phyloP scores from a whole-genome alignment of 1,284 basidiomycete species.

The Puccinia coronata region DNA sequence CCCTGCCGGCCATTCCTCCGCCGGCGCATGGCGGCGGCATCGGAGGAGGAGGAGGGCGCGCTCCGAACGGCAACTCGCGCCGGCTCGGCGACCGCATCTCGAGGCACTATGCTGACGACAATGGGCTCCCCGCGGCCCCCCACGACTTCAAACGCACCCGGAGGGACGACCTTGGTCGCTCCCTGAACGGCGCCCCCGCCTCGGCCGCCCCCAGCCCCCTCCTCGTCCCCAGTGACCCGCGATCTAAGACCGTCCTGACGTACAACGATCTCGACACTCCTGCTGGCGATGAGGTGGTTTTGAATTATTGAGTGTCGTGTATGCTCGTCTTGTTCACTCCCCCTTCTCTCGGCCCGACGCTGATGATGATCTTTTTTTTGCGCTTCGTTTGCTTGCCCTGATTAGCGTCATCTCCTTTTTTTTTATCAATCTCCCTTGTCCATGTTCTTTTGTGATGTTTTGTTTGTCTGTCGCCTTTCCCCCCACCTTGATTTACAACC shows the following conservation, averaged over 20 bases:
- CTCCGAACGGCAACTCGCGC: slow-evolving; percentile 18
- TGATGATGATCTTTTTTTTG: not conserved
- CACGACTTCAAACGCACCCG: slow-evolving; percentile 22
- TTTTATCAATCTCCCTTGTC: too few relatives aligned
- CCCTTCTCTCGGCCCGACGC: too few relatives aligned
- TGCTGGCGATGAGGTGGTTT: slow-evolving; percentile 48
- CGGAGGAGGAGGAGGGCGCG: too few relatives aligned
- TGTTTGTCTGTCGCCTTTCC: too few relatives aligned
- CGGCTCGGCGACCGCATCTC: slow-evolving; percentile 45
- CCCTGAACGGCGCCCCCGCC: not conserved
- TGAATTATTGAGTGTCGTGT: slow-evolving; percentile 42
- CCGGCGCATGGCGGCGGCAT: not conserved
- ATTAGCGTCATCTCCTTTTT: not conserved
- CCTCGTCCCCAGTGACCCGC: slow-evolving; percentile 29
- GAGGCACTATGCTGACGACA: slow-evolving; percentile 31
- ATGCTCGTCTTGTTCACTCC: not conserved
- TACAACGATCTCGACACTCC: slow-evolving; percentile 48
- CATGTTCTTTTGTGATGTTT: not conserved
- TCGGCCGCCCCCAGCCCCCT: not conserved
- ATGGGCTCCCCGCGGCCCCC: not conserved
- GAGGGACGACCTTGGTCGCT: slow-evolving; percentile 1
- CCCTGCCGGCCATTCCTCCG: slow-evolving; percentile 33
- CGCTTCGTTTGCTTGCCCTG: too few relatives aligned
- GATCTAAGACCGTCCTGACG: slow-evolving; percentile 48
- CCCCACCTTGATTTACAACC: too few relatives aligned